Evolutionary conservation across 1,139 yeast species (phyloP), one percentile per base, ranked within the genome.

Genomic region (Wickerhamomyces sp.): DNA sequence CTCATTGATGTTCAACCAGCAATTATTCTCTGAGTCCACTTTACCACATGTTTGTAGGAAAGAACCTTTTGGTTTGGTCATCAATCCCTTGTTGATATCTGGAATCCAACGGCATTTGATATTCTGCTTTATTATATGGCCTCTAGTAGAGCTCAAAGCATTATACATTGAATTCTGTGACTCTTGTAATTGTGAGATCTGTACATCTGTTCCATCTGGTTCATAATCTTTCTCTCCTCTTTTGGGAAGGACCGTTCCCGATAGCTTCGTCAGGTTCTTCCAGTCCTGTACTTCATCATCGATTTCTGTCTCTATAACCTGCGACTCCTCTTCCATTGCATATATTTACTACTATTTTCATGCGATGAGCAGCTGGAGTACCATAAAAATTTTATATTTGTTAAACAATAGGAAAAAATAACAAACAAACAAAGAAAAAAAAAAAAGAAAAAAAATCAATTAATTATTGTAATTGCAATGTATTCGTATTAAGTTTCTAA

Each of bases 141-240:
- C 80, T 33, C 96, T 68, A 1, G 76, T 73, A 1, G 72, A 72
- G 1, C 59, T 57, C 27, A 90, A 62, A 0, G 95, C 94, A 4
- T 65, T 63, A 54, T 76, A 88, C 96, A 90, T 89, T 22, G 85
- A 78, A 19, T 73, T 61, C 38, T 85, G 67, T 9, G 94, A 79
- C 27, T 69, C 71, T 9, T 65, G 63, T 6, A 90, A 65, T 16
- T 71, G 65, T 6, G 61, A 53, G 3, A 55, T 57, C 59, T 90
- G 97, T 19, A 73, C 65, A 3, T 60, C 56, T 0, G 94, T 81
- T 1, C 90, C 88, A 59, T 83, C 92, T 0, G 95, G 96, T 45
- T 80, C 95, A 51, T 81, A 84, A 48, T 87, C 96, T 59, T 90
- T 90, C 44, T 80, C 92, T 3, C 96, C 96, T 46, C 92, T 65